Base-by-base conservation (phyloP, 495 filamentous ascomycete genomes). In the Penicillium turbatum region DNA sequence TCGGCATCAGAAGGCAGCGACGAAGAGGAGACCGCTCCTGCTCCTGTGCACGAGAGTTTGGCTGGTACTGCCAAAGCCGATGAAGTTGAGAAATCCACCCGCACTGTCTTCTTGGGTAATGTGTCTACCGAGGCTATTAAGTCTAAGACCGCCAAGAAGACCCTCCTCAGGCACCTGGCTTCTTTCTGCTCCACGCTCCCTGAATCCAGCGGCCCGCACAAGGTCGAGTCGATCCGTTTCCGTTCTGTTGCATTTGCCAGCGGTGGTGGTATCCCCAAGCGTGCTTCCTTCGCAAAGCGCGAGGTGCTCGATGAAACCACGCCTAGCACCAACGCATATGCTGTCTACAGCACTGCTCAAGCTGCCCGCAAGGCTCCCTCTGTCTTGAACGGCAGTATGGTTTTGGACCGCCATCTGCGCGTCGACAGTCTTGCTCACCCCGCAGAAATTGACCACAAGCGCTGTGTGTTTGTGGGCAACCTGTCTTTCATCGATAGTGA, bases 401-500 rank as follows among this genome's bases (percentile, higher is more conserved):
- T 97, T 6, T 80, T 97, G 30, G 88, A 90, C 59, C 85, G 95
- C 10, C 95, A 99, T 71, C 71, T 99, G 54, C 81, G 90, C 7
- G 95, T 91, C 15, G 93, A 99, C 69, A 86, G 80, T 38, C 82
- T 97, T 37, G 89, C 93, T 0, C 92, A 96, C 71, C 95, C 95
- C 0, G 78, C 87, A 2, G 79, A 85, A 24, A 81, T 84, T 21
- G 92, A 96, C 61, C 80, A 95, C 63, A 82, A 86, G 42, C 84
- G 90, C 47, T 99, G 95, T 71, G 87, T 99, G 4, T 99, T 97
- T 62, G 88, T 99, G 11, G 95, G 95, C 9, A 97, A 97, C 65
- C 82, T 99, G 9, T 90, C 91, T 37, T 97, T 97, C 59, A 88
- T 97, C 1, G 90, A 95, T 59, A 86, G 92, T 53, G 89, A 93